Conservation (phyloP, 164 flowering plant genomes). For the Tetrastigma voinierianum region DNA sequence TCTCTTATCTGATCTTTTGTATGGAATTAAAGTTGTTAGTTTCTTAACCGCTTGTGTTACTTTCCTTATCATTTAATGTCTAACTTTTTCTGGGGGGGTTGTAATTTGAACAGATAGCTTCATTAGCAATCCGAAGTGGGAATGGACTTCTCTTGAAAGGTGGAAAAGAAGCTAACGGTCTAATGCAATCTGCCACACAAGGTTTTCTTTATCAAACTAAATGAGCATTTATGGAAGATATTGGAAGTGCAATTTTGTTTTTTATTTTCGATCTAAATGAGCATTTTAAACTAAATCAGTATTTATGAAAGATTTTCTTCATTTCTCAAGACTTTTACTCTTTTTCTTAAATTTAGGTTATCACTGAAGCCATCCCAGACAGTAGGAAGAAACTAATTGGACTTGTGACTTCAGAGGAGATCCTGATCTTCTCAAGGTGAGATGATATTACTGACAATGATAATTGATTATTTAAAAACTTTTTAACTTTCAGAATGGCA, state of each 20-base stretch:
- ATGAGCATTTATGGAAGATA: slow-evolving; percentile 37
- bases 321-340: neutral
- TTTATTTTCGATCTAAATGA: neutral
- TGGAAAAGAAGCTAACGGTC: slow-evolving; percentile 96
- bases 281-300: neutral
- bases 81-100: slow-evolving; percentile 5
- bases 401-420: slow-evolving; percentile 95
- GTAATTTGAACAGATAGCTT: slow-evolving; percentile 68
- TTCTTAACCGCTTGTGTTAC: neutral
- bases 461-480: neutral
- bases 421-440: slow-evolving; percentile 93
- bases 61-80: neutral
- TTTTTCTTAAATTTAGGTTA: slow-evolving; percentile 43
- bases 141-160: slow-evolving; percentile 97
- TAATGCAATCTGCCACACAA: slow-evolving; percentile 85
- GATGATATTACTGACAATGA: neutral
- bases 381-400: slow-evolving; percentile 81
- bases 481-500: neutral
- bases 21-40: too few species aligned
- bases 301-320: neutral
- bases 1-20: too few species aligned
- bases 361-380: slow-evolving; percentile 77
- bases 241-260: neutral
- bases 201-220: slow-evolving; percentile 36
- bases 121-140: slow-evolving; percentile 92